Conservation (phyloP, 2,329 filamentous ascomycete genomes). For the Talaromyces sp. region DNA sequence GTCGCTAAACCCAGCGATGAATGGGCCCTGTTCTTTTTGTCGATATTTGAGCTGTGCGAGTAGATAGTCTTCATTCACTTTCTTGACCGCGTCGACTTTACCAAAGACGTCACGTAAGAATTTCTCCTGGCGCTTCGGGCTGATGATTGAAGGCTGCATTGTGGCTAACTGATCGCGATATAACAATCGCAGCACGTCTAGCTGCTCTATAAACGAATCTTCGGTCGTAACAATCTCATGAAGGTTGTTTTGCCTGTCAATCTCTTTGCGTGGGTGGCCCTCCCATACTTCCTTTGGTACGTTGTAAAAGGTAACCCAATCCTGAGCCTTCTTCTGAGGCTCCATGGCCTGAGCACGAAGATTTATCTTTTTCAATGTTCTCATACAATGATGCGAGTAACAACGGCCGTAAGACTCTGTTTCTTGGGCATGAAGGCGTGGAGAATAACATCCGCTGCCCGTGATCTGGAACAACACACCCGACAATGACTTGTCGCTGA, state of each 20-base stretch:
- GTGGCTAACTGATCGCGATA: slow-evolving; percentile 76
- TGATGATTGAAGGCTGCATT: slow-evolving; percentile 75
- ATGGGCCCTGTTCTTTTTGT: slow-evolving; percentile 94
- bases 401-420: slow-evolving; percentile 66
- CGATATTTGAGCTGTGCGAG: slow-evolving; percentile 93
- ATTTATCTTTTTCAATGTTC: slow-evolving; percentile 92
- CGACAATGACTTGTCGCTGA: slow-evolving; percentile 72
- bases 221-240: slow-evolving; percentile 95
- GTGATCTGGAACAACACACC: slow-evolving; percentile 93
- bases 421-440: slow-evolving; percentile 68
- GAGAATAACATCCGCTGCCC: slow-evolving; percentile 84
- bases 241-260: slow-evolving; percentile 87
- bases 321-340: slow-evolving; percentile 65
- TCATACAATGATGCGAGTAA: slow-evolving; percentile 89
- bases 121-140: slow-evolving; percentile 69
- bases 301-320: slow-evolving; percentile 88
- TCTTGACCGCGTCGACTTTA: slow-evolving; percentile 80
- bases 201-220: slow-evolving; percentile 82
- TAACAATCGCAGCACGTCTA: slow-evolving; percentile 78
- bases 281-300: slow-evolving; percentile 73
- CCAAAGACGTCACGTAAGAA: slow-evolving; percentile 88
- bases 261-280: slow-evolving; percentile 72
- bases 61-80: slow-evolving; percentile 88
- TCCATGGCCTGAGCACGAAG: slow-evolving; percentile 69
- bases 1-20: slow-evolving; percentile 90